Evolutionary conservation across 139 green algal genomes (phyloP), one percentile per base, ranked within the genome.

Genomic region (Eudorina sp.): DNA sequence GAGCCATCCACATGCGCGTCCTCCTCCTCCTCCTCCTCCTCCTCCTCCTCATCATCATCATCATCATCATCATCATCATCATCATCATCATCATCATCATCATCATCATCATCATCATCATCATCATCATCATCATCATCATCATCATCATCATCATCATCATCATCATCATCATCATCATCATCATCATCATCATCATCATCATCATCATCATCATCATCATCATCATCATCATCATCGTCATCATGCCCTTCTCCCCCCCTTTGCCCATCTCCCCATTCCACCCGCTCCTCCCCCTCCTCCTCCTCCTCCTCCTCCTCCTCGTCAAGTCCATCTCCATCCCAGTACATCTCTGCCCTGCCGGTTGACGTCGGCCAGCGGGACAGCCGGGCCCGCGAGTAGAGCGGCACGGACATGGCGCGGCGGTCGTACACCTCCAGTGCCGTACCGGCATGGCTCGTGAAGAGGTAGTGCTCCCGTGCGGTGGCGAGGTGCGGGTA

Each of bases 381-480:
- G 13, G 72, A 36, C 84, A 69, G 53, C 18, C 68, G 53, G 31
- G 45, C 14, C 19, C 64, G n/a, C n/a, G 27, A 21, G 38, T 73
- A 68, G 36, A 85, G 69, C 45, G 72, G 75, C 29, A 78, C 34
- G 0, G 69, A 66, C 81, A 91, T 91, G 8, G 38, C 40, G 31
- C 91, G 81, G 36, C 88, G 78, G 82, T 94, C 91, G 86, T 90
- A 89, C 46, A 90, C 72, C 9, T 66, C 76, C 64, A 94, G 48
- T 14, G 91, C 70, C 4, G 62, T 72, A 46, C 85, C 86, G 0
- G 90, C 90, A 21, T 94, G 92, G 82, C 86, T 92, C 14, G 88
- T 92, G 45, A 94, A 80, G 31, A 94, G 58, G 51, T 58, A 94
- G 81, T 91, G 85, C n/a, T 90, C 72, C 3, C 90, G 66, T 18